Evolutionary conservation across 371 early-diverging fungal species (phyloP).

Genomic region (Caulochytrium protostelioides): DNA sequence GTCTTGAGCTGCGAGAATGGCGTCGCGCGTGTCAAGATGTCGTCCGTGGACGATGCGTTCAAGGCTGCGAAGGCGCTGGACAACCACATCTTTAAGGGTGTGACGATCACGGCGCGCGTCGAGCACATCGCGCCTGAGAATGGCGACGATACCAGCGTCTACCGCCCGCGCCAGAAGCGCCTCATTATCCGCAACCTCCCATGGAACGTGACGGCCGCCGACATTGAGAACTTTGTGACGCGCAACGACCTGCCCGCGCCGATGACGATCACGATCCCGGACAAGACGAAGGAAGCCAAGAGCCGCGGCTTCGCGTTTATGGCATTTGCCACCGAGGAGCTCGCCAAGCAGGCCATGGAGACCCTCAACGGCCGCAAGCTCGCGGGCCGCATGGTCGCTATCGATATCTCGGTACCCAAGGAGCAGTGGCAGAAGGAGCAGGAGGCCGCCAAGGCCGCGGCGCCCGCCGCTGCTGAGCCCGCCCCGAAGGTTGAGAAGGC

Average conservation of each 20-base stretch:
- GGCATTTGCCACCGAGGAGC: slow-evolving; percentile 40
- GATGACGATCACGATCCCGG: slow-evolving; percentile 41
- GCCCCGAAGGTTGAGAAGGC: slow-evolving; percentile 6
- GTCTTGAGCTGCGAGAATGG: no score
- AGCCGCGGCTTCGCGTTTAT: slow-evolving; percentile 74
- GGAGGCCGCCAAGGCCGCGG: slow-evolving; percentile 1
- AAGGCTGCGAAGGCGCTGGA: slow-evolving; percentile 31
- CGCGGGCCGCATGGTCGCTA: slow-evolving; percentile 49
- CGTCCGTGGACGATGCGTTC: slow-evolving; percentile 15
- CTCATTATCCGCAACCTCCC: slow-evolving; percentile 78
- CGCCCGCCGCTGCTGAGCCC: slow-evolving; percentile 2
- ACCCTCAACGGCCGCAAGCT: slow-evolving; percentile 48
- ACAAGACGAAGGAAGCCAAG: slow-evolving; percentile 39
- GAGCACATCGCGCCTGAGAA: no score
- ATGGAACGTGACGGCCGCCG: no score
- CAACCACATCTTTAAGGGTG: slow-evolving; percentile 43
- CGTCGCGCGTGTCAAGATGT: no score
- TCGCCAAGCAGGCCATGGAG: slow-evolving; percentile 44
- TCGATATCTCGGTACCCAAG: slow-evolving; percentile 68
- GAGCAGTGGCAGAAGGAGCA: slow-evolving; percentile 27
- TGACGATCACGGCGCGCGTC: slow-evolving; percentile 7
- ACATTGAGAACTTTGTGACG: no score
- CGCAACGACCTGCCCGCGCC: no score
- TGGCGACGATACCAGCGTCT: no score
- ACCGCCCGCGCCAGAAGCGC: no score